Percentiles rank a stretch among this genome's conserved stretches.
These are phyloP conservation scores for Petrea volubilis DNA, from an alignment of 257 asterid species.

Conservation along the genomic window DNA sequence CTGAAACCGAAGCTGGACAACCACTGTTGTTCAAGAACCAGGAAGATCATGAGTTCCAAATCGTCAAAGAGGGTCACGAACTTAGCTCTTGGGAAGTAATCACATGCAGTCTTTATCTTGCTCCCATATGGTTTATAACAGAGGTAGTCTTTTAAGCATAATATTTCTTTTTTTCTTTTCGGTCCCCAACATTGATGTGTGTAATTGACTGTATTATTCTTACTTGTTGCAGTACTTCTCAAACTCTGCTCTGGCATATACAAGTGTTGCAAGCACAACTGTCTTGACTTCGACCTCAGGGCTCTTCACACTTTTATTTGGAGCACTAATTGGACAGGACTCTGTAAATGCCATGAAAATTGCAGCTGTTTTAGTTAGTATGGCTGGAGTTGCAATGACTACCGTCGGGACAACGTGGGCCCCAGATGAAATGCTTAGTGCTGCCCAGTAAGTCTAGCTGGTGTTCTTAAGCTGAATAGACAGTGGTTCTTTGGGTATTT, in stretches of 20 bases:
- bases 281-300: conserved; percentile 81
- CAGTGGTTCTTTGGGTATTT: neutral
- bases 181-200: neutral
- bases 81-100: conserved; percentile 44
- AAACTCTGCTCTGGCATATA: conserved; percentile 75
- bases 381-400: conserved; percentile 83
- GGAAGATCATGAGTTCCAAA: conserved; percentile 42
- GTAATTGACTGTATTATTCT: neutral
- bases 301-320: conserved; percentile 78
- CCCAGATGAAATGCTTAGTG: conserved; percentile 54
- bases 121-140: conserved; percentile 73
- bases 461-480: neutral
- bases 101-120: conserved; percentile 57
- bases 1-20: conserved; percentile 46
- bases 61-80: conserved; percentile 32
- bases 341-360: conserved; percentile 55
- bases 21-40: conserved; percentile 38
- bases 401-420: conserved; percentile 85
- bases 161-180: neutral
- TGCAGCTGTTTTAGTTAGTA: conserved; percentile 60
- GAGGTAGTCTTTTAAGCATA: conserved; percentile 53
- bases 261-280: conserved; percentile 86
- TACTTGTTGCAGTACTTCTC: conserved; percentile 55
- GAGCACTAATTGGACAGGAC: conserved; percentile 62
- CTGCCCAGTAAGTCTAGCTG: conserved; percentile 53